phyloP scores from a whole-genome alignment of 2,329 filamentous ascomycete genomes.

The Penicillium sclerotigenum region DNA sequence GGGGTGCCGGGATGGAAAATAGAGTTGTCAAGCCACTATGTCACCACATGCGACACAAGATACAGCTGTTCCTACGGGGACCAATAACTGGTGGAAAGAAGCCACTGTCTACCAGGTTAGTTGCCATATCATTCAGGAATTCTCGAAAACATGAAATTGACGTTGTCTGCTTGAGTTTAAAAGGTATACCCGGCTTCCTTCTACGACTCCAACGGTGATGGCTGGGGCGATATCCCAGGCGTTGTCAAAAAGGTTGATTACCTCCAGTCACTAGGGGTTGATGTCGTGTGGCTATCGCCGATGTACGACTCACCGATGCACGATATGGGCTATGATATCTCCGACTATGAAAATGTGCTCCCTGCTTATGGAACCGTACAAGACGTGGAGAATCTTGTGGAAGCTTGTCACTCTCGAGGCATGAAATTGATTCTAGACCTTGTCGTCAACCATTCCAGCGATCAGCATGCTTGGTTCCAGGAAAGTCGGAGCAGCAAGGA shows the following conservation, averaged over 20 bases:
- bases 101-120: constrained; percentile 33
- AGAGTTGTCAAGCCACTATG: constrained; percentile 8
- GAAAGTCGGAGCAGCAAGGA: constrained; percentile 57
- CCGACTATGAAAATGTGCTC: constrained; percentile 62
- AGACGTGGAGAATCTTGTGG: constrained; percentile 58
- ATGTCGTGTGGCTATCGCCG: constrained; percentile 66
- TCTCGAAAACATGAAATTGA: not conserved
- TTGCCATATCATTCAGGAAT: not conserved
- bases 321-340: constrained; percentile 70
- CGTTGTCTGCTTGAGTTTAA: not conserved
- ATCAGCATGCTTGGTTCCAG: constrained; percentile 66
- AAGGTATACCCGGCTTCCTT: constrained; percentile 37
- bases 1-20: not conserved
- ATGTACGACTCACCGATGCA: constrained; percentile 63
- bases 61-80: constrained; percentile 16
- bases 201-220: constrained; percentile 57
- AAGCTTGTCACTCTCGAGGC: constrained; percentile 54
- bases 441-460: constrained; percentile 70
- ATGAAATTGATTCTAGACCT: constrained; percentile 69
- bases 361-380: constrained; percentile 59
- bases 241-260: constrained; percentile 63
- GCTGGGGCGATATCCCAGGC: constrained; percentile 62
- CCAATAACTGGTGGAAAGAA: constrained; percentile 38
- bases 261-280: constrained; percentile 58
- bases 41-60: constrained; percentile 14